Conservation (phyloP, 495 filamentous ascomycete genomes). For the Platismatia glauca region DNA sequence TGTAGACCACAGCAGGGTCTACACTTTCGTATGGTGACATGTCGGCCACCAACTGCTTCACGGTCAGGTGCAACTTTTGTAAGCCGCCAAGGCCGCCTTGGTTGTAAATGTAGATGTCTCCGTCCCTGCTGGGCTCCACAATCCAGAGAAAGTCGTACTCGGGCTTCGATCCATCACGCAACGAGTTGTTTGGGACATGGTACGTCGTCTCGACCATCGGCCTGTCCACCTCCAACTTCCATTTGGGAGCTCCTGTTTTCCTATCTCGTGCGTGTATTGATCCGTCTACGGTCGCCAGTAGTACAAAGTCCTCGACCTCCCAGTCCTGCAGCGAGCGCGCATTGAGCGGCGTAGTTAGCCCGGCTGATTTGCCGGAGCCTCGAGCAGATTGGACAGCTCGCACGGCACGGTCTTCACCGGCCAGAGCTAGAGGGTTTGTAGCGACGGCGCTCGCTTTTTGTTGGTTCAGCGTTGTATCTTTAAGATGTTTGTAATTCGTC, state of each 20-base stretch:
- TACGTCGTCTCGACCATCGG: slow-evolving; percentile 88
- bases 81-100: slow-evolving; percentile 51
- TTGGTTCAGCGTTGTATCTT: slow-evolving; percentile 37
- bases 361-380: slow-evolving; percentile 53
- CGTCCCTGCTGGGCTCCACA: slow-evolving; percentile 84
- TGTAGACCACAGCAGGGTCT: slow-evolving; percentile 66
- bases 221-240: slow-evolving; percentile 72
- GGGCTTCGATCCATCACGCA: slow-evolving; percentile 41
- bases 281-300: slow-evolving; percentile 98
- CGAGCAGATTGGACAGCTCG: slow-evolving; percentile 68
- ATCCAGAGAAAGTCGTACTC: slow-evolving; percentile 92
- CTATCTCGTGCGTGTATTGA: slow-evolving; percentile 87
- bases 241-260: slow-evolving; percentile 70
- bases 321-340: slow-evolving; percentile 96
- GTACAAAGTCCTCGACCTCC: slow-evolving; percentile 99
- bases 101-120: slow-evolving; percentile 79
- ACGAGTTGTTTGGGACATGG: slow-evolving; percentile 60
- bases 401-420: slow-evolving; percentile 58
- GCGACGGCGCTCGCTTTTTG: slow-evolving; percentile 71
- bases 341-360: slow-evolving; percentile 68
- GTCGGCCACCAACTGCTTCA: slow-evolving; percentile 68
- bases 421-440: slow-evolving; percentile 90
- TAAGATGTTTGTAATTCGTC: slow-evolving; percentile 31
- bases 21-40: slow-evolving; percentile 56
- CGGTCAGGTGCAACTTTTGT: slow-evolving; percentile 59